A percentile compares a stretch with the other conserved stretches of the same genome.
Evolutionary conservation across 2,329 filamentous ascomycete genomes (phyloP).

Genomic region (Aspergillus sp.): DNA sequence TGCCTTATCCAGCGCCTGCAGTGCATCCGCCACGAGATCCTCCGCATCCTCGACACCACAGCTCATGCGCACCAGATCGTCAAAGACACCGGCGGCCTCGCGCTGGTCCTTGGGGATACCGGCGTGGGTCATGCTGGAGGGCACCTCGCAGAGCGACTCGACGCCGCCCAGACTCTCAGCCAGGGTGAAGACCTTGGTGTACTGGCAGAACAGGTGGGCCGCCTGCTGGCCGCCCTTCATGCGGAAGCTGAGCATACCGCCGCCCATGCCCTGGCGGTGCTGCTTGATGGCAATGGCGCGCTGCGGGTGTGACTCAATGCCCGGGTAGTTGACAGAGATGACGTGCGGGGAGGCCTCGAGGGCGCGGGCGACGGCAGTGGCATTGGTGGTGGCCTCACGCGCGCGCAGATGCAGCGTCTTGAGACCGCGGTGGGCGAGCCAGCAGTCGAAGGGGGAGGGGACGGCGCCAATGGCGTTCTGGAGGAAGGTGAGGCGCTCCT

Average conservation of each 20-base stretch:
- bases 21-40: slow-evolving; percentile 77
- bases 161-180: slow-evolving; percentile 91
- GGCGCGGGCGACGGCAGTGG: slow-evolving; percentile 69
- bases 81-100: slow-evolving; percentile 89
- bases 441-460: slow-evolving; percentile 92
- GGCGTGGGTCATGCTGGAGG: slow-evolving; percentile 93
- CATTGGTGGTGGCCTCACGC: slow-evolving; percentile 79
- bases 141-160: slow-evolving; percentile 87
- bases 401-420: slow-evolving; percentile 96
- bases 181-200: slow-evolving; percentile 84
- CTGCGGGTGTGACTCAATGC: slow-evolving; percentile 82
- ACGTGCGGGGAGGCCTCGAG: slow-evolving; percentile 80
- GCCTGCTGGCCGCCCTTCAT: slow-evolving; percentile 82
- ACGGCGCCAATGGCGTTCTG: slow-evolving; percentile 98
- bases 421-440: slow-evolving; percentile 93
- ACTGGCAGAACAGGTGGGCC: slow-evolving; percentile 88
- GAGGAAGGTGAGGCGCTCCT: slow-evolving; percentile 76
- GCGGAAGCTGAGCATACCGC: slow-evolving; percentile 96
- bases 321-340: slow-evolving; percentile 91
- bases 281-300: slow-evolving; percentile 81
- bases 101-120: slow-evolving; percentile 88
- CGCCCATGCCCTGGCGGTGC: slow-evolving; percentile 90
- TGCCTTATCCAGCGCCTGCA: slow-evolving; percentile 78
- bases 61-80: slow-evolving; percentile 89
- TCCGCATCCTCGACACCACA: slow-evolving; percentile 89